These are phyloP conservation scores for Wickerhamiella dianesei DNA, from an alignment of 805 yeast genomes.

Conservation along the genomic window DNA sequence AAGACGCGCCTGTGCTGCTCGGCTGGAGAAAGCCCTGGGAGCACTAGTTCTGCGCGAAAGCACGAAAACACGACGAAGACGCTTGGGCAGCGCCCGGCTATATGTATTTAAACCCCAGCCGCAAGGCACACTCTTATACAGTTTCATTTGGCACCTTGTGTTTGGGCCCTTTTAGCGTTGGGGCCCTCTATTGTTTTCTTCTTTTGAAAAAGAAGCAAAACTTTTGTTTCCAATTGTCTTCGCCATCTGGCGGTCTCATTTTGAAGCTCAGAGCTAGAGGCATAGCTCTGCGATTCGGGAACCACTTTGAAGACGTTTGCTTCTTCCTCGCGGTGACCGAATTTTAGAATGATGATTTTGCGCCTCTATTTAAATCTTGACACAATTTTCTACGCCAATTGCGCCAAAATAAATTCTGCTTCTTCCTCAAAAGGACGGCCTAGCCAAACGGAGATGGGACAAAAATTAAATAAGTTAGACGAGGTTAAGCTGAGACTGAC, in stretches of 20 bases:
- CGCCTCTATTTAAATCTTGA: too few relatives aligned
- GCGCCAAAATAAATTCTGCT: not conserved
- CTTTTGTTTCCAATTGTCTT: too few relatives aligned
- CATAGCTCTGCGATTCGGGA: not conserved
- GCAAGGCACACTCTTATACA: too few relatives aligned
- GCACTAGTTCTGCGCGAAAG: constrained; percentile 21
- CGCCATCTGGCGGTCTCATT: too few relatives aligned
- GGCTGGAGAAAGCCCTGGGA: constrained; percentile 33
- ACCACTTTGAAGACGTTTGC: not conserved
- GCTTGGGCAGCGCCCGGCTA: not conserved
- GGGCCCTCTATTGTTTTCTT: too few relatives aligned
- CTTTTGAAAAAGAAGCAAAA: too few relatives aligned
- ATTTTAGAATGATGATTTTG: too few relatives aligned
- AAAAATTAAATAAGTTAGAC: constrained; percentile 1
- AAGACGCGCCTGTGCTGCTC: constrained; percentile 32
- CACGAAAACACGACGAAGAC: not conserved
- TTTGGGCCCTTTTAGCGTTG: too few relatives aligned
- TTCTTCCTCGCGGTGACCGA: too few relatives aligned
- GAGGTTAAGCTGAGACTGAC: not conserved
- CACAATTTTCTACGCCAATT: too few relatives aligned
- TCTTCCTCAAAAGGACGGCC: not conserved
- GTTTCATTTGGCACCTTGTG: too few relatives aligned
- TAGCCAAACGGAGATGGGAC: too few relatives aligned
- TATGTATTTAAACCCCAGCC: not conserved
- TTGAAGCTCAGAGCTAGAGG: not conserved